Conservation (phyloP, 441 rosid genomes). For the Cnidoscolus chayamansa region DNA sequence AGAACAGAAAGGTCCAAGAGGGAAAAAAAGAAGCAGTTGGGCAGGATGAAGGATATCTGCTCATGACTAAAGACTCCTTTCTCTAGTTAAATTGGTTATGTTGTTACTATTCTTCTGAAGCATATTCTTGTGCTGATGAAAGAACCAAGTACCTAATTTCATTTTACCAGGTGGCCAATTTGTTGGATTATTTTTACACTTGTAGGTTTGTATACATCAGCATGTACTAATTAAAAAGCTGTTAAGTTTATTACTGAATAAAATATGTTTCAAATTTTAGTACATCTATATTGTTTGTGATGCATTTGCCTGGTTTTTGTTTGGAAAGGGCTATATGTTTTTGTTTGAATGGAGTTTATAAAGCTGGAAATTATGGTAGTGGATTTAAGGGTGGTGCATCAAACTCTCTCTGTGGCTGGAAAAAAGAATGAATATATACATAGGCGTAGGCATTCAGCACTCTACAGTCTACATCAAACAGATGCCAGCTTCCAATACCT, state of each 20-base stretch:
- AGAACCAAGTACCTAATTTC: slow-evolving; percentile 10
- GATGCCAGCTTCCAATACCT: neutral
- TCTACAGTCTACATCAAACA: neutral
- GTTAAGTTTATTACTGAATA: slow-evolving; percentile 18
- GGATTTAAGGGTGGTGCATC: no score
- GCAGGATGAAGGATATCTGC: slow-evolving; percentile 36
- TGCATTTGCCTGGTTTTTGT: no score
- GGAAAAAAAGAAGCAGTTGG: slow-evolving; percentile 23
- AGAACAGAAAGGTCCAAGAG: slow-evolving; percentile 17
- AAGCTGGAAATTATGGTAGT: no score
- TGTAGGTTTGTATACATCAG: slow-evolving; percentile 14
- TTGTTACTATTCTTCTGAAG: neutral
- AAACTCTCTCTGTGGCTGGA: neutral
- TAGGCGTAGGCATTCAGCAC: neutral
- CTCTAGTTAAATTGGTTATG: slow-evolving; percentile 22
- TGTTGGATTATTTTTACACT: slow-evolving; percentile 11
- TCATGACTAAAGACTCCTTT: slow-evolving; percentile 20
- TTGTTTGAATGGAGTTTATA: no score
- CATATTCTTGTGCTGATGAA: slow-evolving; percentile 16
- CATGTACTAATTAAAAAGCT: slow-evolving; percentile 20
- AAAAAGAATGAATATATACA: neutral
- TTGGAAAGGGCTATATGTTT: no score
- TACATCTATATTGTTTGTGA: neutral
- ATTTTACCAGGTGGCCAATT: slow-evolving; percentile 9
- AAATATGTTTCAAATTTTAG: neutral